Evolutionary conservation across 2,329 filamentous ascomycete species (phyloP).

Genomic region (Trichoderma gracile): DNA sequence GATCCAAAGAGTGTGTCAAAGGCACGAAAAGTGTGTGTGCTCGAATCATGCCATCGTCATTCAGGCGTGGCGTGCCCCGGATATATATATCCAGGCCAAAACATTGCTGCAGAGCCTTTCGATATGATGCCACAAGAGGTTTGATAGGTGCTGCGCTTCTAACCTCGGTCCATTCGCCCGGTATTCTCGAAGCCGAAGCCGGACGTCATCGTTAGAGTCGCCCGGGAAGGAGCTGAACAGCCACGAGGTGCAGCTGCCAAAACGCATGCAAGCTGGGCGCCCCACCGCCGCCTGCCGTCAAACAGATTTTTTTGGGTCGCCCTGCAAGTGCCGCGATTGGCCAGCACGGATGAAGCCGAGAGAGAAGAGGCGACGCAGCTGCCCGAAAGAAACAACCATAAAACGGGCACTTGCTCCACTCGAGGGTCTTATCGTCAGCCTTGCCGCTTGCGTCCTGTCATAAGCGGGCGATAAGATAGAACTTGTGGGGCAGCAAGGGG

Average conservation of each 20-base stretch:
- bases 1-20: neutral
- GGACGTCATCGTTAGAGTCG: constrained; percentile 7
- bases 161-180: constrained; percentile 26
- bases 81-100: constrained; percentile 12
- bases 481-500: neutral
- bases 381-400: constrained; percentile 11
- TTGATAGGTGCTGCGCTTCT: neutral
- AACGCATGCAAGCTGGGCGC: neutral
- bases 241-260: constrained; percentile 4
- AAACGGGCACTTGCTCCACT: neutral
- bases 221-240: neutral
- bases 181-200: neutral
- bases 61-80: constrained; percentile 12
- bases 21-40: constrained; percentile 5
- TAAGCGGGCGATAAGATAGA: neutral
- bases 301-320: neutral
- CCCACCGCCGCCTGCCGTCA: constrained; percentile 12
- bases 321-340: constrained; percentile 6
- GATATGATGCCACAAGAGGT: neutral
- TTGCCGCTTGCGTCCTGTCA: neutral
- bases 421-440: constrained; percentile 10
- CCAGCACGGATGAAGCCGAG: constrained; percentile 16
- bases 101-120: neutral
- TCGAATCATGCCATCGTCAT: constrained; percentile 18
- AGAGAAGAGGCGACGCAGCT: neutral